Conservation (phyloP, 1,139 yeast genomes). For the Geotrichum fermentans region DNA sequence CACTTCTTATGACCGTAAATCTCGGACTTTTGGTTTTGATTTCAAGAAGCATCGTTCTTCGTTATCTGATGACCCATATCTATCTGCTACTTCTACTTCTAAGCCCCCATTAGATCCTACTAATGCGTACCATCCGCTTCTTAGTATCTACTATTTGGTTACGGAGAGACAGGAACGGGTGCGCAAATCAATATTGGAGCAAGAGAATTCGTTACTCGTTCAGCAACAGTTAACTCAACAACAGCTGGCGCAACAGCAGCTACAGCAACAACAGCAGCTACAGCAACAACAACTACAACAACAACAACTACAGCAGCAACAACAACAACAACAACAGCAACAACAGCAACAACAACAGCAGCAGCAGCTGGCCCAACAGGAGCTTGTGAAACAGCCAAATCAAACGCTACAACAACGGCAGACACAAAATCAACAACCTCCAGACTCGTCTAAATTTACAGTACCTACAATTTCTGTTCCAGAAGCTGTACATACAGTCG, state of each 20-base stretch:
- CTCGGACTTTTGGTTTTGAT: conserved; percentile 28
- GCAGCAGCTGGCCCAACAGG: conserved; percentile 24
- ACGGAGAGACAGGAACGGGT: conserved; percentile 71
- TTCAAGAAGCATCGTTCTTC: conserved; percentile 25
- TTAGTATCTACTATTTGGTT: conserved; percentile 82
- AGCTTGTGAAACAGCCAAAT: conserved; percentile 7
- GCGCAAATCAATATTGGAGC: conserved; percentile 42
- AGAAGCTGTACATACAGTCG: conserved; percentile 20
- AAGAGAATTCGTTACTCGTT: conserved; percentile 21
- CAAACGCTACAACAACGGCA: conserved; percentile 3
- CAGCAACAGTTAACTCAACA: conserved; percentile 17
- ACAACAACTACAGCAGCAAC: conserved; percentile 15
- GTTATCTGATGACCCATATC: conserved; percentile 1
- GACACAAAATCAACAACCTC: not conserved
- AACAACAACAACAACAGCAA: conserved; percentile 18
- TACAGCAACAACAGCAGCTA: conserved; percentile 22
- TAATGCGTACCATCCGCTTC: conserved; percentile 78
- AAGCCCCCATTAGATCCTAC: conserved; percentile 65
- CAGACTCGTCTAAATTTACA: conserved; percentile 12
- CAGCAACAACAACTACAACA: conserved; percentile 19
- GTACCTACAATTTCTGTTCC: conserved; percentile 20
- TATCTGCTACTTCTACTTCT: conserved; percentile 3
- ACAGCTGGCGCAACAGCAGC: conserved; percentile 20
- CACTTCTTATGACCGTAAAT: conserved; percentile 8
- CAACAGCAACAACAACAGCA: conserved; percentile 18